Evolutionary conservation across 305 asterid species (phyloP).

Genomic region (Fraxinus sp.): DNA sequence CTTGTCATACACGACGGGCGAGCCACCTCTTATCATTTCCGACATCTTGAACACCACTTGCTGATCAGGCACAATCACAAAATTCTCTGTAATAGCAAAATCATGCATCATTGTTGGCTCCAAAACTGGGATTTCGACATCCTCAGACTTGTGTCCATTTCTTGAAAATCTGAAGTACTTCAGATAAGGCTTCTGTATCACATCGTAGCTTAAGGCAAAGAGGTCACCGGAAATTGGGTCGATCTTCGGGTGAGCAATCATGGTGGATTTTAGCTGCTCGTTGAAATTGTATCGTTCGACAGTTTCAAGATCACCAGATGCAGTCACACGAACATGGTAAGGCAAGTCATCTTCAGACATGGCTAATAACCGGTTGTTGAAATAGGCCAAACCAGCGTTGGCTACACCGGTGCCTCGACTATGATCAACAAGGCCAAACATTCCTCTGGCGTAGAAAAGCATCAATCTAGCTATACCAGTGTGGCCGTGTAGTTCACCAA

Average conservation of each 20-base stretch:
- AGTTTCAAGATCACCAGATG: constrained; percentile 64
- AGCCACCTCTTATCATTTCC: constrained; percentile 84
- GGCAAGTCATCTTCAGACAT: constrained; percentile 96
- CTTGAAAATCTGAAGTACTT: constrained; percentile 66
- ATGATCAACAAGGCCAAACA: constrained; percentile 63
- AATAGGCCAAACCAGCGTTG: constrained; percentile 80
- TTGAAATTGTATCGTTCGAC: constrained; percentile 53
- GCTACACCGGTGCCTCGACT: constrained; percentile 86
- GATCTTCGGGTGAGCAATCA: constrained; percentile 92
- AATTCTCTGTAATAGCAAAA: constrained; percentile 76
- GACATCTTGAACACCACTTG: constrained; percentile 88
- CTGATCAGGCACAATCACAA: constrained; percentile 77
- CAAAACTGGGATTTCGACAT: constrained; percentile 72
- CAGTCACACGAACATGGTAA: constrained; percentile 62
- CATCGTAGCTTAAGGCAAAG: constrained; percentile 83
- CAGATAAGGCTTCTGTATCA: constrained; percentile 71
- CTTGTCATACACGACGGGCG: constrained; percentile 77
- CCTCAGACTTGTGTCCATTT: constrained; percentile 59
- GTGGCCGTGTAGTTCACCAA: constrained; percentile 89
- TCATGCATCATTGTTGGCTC: constrained; percentile 97
- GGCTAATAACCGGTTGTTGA: constrained; percentile 68
- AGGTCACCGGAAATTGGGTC: constrained; percentile 83
- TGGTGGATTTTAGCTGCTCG: constrained; percentile 59
- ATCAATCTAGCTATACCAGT: constrained; percentile 70
- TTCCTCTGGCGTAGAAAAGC: constrained; percentile 78